Evolutionary conservation across 2,329 filamentous ascomycete genomes (phyloP).

Genomic region (Paraphaeosphaeria sporulosa): DNA sequence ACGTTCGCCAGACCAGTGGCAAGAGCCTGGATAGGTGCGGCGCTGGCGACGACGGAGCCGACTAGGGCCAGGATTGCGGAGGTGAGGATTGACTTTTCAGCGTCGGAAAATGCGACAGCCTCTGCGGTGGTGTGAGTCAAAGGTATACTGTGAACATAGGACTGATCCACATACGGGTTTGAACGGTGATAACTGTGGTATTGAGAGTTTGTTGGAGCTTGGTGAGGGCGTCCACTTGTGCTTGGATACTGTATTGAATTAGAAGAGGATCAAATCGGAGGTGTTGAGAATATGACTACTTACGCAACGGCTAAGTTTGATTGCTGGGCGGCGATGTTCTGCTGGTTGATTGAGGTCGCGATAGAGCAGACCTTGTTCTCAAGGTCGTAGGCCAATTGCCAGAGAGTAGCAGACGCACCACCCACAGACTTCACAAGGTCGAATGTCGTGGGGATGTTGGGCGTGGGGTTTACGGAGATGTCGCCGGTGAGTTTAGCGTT

Average conservation of each 20-base stretch:
- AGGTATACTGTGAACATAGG: too few relatives aligned
- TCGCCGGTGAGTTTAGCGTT: neutral
- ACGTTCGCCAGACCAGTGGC: neutral
- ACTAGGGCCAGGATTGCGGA: neutral
- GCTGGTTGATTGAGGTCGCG: constrained; percentile 3
- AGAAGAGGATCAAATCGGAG: neutral
- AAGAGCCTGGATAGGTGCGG: neutral
- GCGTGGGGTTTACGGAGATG: neutral
- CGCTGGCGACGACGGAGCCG: neutral
- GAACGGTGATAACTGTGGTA: neutral
- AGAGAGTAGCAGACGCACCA: neutral
- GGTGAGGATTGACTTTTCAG: neutral
- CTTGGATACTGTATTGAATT: neutral
- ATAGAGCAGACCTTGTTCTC: constrained; percentile 7
- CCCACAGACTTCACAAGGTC: neutral
- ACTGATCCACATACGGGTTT: neutral
- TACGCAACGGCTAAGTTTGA: neutral
- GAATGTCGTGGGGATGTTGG: neutral
- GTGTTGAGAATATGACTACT: neutral
- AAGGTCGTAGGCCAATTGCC: neutral
- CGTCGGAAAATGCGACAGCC: neutral
- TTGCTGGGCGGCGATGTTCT: neutral
- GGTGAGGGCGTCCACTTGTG: neutral
- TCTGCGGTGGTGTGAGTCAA: neutral
- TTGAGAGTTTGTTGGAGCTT: neutral